These are phyloP conservation scores for Phytophthora agathidicida DNA, from an alignment of 352 stramenopile genomes.

Conservation along the genomic window DNA sequence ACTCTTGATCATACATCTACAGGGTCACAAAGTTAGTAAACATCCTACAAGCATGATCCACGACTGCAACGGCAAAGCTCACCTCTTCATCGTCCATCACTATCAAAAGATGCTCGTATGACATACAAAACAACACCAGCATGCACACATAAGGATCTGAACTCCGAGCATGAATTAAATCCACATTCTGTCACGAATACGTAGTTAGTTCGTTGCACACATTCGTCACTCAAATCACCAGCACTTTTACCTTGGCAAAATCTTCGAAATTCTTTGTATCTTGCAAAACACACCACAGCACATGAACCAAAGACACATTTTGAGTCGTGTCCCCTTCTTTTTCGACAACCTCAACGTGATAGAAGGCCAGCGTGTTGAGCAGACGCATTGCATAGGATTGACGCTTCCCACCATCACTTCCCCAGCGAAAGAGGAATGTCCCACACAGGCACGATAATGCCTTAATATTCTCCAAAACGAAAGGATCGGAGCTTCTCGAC, in stretches of 20 bases:
- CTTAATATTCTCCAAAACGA: constrained; percentile 51
- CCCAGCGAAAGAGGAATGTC: constrained; percentile 70
- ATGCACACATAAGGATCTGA: constrained; percentile 55
- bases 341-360: constrained; percentile 35
- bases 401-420: constrained; percentile 40
- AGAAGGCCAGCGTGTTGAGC: constrained; percentile 69
- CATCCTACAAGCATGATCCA: background rate
- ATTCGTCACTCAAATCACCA: background rate
- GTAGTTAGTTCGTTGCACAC: background rate
- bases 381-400: constrained; percentile 53
- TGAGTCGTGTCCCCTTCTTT: constrained; percentile 2
- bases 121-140: constrained; percentile 60
- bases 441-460: constrained; percentile 48
- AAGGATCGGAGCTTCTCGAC: constrained; percentile 36
- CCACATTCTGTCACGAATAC: constrained; percentile 40
- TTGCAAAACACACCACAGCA: constrained; percentile 71
- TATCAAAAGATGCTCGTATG: constrained; percentile 68
- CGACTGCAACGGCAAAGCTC: background rate
- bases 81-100: constrained; percentile 81
- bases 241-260: constrained; percentile 45
- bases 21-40: constrained; percentile 5
- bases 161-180: constrained; percentile 44
- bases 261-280: constrained; percentile 60
- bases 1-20: constrained; percentile 76
- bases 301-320: constrained; percentile 46